phyloP scores from a whole-genome alignment of 176 grass and related monocot species.

The Carex parvula region DNA sequence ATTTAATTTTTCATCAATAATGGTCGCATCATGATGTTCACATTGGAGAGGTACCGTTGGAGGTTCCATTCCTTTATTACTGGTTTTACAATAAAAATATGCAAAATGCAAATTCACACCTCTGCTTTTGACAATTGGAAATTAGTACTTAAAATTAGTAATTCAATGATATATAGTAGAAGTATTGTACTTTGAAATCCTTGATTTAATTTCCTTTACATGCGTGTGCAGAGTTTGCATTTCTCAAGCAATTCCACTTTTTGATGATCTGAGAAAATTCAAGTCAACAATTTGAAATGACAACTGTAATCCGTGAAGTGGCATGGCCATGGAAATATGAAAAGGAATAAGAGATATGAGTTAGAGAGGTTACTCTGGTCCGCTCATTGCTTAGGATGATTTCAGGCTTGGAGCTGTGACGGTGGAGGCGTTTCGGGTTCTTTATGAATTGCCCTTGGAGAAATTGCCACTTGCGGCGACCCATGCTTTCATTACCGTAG shows the following conservation, averaged over 20 bases:
- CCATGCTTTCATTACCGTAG: constrained; percentile 14
- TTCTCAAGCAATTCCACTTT: neutral
- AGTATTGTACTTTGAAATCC: neutral
- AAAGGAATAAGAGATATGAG: neutral
- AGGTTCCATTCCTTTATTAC: neutral
- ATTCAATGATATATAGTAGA: neutral
- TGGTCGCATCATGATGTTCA: neutral
- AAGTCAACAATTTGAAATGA: neutral
- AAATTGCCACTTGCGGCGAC: neutral
- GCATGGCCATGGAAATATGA: neutral
- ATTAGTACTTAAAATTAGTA: neutral
- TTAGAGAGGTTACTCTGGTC: neutral
- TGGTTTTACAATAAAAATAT: neutral
- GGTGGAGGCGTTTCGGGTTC: constrained; percentile 10
- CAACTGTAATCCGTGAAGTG: neutral
- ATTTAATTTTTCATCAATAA: neutral
- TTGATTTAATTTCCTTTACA: neutral
- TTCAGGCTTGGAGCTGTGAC: constrained; percentile 11
- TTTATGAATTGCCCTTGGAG: constrained; percentile 3
- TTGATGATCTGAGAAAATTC: neutral
- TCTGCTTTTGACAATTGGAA: neutral
- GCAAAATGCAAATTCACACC: neutral
- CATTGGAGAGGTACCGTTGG: neutral
- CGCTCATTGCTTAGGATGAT: neutral
- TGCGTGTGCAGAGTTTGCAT: neutral